Base-by-base conservation (phyloP, 345 rosid species). In the Linum trigynum region DNA sequence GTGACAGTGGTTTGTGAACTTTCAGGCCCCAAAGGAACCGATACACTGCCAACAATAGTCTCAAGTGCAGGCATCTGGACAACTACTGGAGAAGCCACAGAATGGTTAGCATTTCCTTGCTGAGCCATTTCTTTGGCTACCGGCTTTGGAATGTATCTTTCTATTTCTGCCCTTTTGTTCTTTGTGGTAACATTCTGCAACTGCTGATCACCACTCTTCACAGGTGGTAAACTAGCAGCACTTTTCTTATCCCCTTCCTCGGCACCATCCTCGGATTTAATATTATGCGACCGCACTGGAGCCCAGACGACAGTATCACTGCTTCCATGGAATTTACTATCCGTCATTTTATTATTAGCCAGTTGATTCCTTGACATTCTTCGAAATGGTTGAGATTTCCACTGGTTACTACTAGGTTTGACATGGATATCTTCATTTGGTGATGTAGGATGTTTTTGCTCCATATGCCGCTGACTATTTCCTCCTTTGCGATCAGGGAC, bases 161-260 rank as follows among this genome's bases (percentile, higher is more conserved):
- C 98, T 62, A 91, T 80, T 79, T 95, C 99, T 37, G 88, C 90
- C 67, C 96, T 86, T 83, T 86, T 95, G 74, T 73, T 80, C 77
- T 81, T 89, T 53, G 83, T 67, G 32, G 32, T 23, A 80, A 69
- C 86, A 75, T 72, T 75, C 70, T 81, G 90, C 64, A 78, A 78
- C 61, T 76, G 84, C 71, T 78, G 76, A 67, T 77, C 85, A 23
- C 32, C 32, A 57, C 71, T 87, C 79, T 80, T 86, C 17, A 71
- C 50, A 11, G 81, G 70, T 23, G 32, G 32, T 35, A 80, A 67
- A 69, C 62, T 60, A 55, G 70, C 74, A 63, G 39, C 66, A 23
- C 32, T 23, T 68, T 73, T 79, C 79, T 77, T 83, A 71, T 61
- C 71, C 62, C 66, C 79, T 69, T 77, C 88, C 72, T 69, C 89